Evolutionary conservation across 164 flowering plant genomes (phyloP), one percentile per base, ranked within the genome.

Genomic region (Dillenia turbinata): DNA sequence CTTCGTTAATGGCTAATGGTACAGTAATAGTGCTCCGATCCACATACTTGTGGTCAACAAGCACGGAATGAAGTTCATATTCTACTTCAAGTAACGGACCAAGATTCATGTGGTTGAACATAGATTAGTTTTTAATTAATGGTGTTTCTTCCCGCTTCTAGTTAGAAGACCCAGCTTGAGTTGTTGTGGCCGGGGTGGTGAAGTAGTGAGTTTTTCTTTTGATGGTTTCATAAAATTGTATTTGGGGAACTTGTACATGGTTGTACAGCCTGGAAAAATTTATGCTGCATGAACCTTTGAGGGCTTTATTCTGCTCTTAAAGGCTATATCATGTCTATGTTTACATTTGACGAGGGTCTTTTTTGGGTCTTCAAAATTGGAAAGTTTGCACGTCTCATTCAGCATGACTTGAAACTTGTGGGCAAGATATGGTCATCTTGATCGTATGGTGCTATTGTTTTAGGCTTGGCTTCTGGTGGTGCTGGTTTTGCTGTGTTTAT

Each of bases 171-270:
- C 63, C 66, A 11, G 75, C 72, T 65, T 40, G 59, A 53, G 62
- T 57, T 76, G 55, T 61, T 66, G 47, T 59, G 40, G 68, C 60
- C 66, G 60, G 69, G 63, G 48, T 43, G 75, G 69, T 57, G 69
- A 76, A 76, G 74, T 69, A 61, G 63, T 68, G 63, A 59, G 68
- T 53, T 64, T 62, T 17, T 40, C 56, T n/a, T 57, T 46, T 33
- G 56, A 63, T 26, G 69, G 67, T 52, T 40, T 60, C 52, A 54
- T 56, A 54, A 65, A 74, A 60, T 68, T 81, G 76, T 79, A 77
- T 62, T 53, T 72, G 77, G 64, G 45, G 48, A 70, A 69, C 66
- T 46, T 78, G 75, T 81, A 77, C 50, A 77, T 78, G 70, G 58
- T 49, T 78, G 83, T 81, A 79, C 63, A 78, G 80, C 51, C 54